Evolutionary conservation across 1,284 basidiomycete genomes (phyloP).

Genomic region (Hemileia vastatrix): DNA sequence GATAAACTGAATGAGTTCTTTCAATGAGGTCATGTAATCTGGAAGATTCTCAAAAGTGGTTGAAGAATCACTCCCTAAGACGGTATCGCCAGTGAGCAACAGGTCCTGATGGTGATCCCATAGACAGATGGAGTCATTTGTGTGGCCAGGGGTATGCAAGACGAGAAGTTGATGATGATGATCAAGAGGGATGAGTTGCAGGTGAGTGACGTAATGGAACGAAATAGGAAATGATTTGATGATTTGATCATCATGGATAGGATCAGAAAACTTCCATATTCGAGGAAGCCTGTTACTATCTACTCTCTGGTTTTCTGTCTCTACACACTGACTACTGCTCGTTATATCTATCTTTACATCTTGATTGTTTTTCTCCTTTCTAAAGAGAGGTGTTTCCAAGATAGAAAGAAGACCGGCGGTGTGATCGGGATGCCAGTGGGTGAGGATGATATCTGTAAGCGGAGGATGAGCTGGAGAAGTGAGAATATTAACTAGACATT

Average conservation of each 20-base stretch:
- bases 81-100: conserved; percentile 74
- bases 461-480: conserved; percentile 35
- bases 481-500: conserved; percentile 57
- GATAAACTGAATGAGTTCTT: conserved; percentile 52
- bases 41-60: conserved; percentile 78
- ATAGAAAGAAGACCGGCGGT: conserved; percentile 65
- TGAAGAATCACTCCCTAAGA: conserved; percentile 83
- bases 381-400: conserved; percentile 54
- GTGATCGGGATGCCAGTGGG: conserved; percentile 86
- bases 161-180: conserved; percentile 54
- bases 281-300: conserved; percentile 24
- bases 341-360: conserved; percentile 47
- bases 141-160: conserved; percentile 83
- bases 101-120: no score
- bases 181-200: no score
- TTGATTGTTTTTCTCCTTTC: conserved; percentile 43
- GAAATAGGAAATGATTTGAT: conserved; percentile 46
- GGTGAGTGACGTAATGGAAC: conserved; percentile 3
- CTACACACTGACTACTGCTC: neutral
- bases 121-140: conserved; percentile 70
- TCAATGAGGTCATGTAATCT: conserved; percentile 62
- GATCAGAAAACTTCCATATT: neutral
- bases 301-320: neutral
- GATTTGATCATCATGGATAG: conserved; percentile 4
- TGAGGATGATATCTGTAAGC: conserved; percentile 75